Evolutionary conservation across 495 filamentous ascomycete species (phyloP).

Genomic region (Echria macrotheca): DNA sequence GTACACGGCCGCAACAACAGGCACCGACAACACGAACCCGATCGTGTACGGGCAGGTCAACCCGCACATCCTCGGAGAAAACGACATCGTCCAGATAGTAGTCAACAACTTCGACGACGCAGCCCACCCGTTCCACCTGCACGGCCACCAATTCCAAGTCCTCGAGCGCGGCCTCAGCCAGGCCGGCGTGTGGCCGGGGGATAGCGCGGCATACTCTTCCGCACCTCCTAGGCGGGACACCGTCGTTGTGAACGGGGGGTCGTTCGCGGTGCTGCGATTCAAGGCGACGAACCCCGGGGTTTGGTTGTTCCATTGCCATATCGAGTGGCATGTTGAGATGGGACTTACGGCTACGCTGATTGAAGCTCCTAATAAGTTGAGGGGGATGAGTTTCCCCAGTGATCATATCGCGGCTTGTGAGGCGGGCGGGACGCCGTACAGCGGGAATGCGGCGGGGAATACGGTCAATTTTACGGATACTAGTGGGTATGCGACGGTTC

Average conservation of each 20-base stretch:
- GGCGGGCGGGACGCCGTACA: constrained; percentile 40
- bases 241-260: constrained; percentile 46
- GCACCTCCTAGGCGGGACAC: constrained; percentile 50
- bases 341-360: constrained; percentile 68
- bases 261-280: constrained; percentile 55
- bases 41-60: constrained; percentile 72
- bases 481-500: constrained; percentile 41
- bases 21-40: constrained; percentile 53
- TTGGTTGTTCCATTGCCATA: constrained; percentile 78
- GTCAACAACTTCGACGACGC: constrained; percentile 72
- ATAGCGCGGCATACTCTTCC: constrained; percentile 39
- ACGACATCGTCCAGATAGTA: constrained; percentile 69
- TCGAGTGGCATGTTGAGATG: constrained; percentile 74
- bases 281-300: constrained; percentile 66
- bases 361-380: constrained; percentile 59
- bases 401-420: constrained; percentile 57
- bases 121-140: constrained; percentile 47
- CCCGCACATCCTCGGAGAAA: constrained; percentile 57
- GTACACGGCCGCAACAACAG: constrained; percentile 65
- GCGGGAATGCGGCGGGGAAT: constrained; percentile 76
- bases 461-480: constrained; percentile 56
- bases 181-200: constrained; percentile 29
- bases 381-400: constrained; percentile 55
- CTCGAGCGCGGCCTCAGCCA: constrained; percentile 42
- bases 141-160: constrained; percentile 81